These are phyloP conservation scores for Biancaea sappan DNA, from an alignment of 306 rosid genomes.

Conservation along the genomic window DNA sequence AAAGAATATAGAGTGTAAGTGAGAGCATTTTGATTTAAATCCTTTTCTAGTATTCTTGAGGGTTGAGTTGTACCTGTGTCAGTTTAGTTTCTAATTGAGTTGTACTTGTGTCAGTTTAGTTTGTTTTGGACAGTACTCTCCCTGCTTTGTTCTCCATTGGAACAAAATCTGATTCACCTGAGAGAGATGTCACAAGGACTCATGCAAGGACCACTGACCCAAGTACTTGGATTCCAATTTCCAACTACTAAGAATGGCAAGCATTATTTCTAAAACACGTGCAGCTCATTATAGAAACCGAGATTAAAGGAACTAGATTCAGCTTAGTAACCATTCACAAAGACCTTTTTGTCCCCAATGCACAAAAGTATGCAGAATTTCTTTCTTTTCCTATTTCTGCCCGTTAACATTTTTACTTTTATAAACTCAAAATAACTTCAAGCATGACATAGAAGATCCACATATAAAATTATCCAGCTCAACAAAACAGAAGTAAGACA, in stretches of 20 bases:
- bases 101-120: neutral
- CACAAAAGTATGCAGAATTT: no score
- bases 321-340: conserved; percentile 12
- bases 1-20: neutral
- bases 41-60: neutral
- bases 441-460: neutral
- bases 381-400: no score
- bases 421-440: neutral
- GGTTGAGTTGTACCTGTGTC: neutral
- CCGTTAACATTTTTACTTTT: neutral
- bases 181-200: neutral
- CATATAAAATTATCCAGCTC: neutral
- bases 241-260: neutral
- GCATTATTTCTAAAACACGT: neutral
- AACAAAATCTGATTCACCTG: neutral
- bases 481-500: neutral
- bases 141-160: neutral
- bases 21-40: neutral
- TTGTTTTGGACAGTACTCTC: neutral
- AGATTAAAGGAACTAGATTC: neutral
- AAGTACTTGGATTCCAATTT: neutral
- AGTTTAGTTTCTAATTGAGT: neutral
- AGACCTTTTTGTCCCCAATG: no score
- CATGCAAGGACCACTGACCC: no score
- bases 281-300: neutral